These are phyloP conservation scores for Chiua virens DNA, from an alignment of 768 basidiomycete species.

Conservation along the genomic window DNA sequence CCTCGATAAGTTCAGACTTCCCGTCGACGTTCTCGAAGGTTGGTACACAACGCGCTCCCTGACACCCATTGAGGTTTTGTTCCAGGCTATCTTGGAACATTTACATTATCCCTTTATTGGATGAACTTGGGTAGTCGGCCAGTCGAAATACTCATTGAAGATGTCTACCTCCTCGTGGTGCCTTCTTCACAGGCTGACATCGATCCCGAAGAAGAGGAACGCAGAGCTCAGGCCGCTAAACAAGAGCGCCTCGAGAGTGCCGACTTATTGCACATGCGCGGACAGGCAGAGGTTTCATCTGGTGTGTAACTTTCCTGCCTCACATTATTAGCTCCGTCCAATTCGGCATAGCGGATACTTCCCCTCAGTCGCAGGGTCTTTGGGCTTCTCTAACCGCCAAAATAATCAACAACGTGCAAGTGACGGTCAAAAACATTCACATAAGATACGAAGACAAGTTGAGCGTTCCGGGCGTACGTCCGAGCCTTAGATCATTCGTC, in stretches of 20 bases:
- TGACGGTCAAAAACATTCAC: conserved; percentile 95
- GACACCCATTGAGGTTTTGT: not conserved
- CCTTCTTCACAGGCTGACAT: conserved; percentile 68
- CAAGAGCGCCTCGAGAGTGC: conserved; percentile 86
- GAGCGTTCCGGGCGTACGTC: conserved; percentile 86
- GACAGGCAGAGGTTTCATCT: conserved; percentile 49
- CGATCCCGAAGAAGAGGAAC: conserved; percentile 84
- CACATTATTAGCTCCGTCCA: not conserved
- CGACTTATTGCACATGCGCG: conserved; percentile 73
- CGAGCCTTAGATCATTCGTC: not conserved
- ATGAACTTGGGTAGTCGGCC: conserved; percentile 87
- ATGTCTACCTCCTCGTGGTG: conserved; percentile 91
- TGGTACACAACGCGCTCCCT: not conserved
- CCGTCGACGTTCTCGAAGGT: conserved; percentile 95
- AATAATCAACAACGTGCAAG: conserved; percentile 93
- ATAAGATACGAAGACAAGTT: conserved; percentile 94
- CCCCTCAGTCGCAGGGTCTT: conserved; percentile 81
- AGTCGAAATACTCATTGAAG: conserved; percentile 87
- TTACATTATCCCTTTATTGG: conserved; percentile 87
- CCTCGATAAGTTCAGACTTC: conserved; percentile 92
- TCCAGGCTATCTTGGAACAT: conserved; percentile 80
- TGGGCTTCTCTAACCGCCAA: conserved; percentile 82
- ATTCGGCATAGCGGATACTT: conserved; percentile 39
- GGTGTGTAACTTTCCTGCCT: conserved; percentile 35
- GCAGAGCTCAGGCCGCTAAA: conserved; percentile 80